phyloP scores from a whole-genome alignment of 164 flowering plant species.

The Chimonanthus praecox region DNA sequence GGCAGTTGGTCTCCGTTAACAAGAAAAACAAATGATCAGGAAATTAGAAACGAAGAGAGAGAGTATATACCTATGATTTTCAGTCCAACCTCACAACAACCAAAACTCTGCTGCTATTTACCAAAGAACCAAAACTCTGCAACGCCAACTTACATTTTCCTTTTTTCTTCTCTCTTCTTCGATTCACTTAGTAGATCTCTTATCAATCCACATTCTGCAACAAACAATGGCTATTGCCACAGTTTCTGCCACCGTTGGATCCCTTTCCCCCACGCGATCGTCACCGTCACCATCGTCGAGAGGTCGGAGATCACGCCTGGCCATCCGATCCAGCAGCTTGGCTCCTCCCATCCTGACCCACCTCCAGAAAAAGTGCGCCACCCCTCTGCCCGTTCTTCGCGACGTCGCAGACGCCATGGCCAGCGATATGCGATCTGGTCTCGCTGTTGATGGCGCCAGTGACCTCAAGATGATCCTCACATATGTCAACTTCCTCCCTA shows the following conservation, averaged over 20 bases:
- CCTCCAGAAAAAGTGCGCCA: conserved; percentile 56
- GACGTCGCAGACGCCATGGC: conserved; percentile 76
- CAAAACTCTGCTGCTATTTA: too few relatives aligned
- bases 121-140: too few relatives aligned
- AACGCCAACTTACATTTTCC: too few relatives aligned
- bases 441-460: conserved; percentile 64
- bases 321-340: conserved; percentile 35
- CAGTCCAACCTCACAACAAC: too few relatives aligned
- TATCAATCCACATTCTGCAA: neutral
- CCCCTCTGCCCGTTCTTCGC: conserved; percentile 67
- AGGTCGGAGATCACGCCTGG: conserved; percentile 18
- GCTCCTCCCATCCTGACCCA: conserved; percentile 43
- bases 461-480: conserved; percentile 84
- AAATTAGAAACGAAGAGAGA: too few relatives aligned
- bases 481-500: conserved; percentile 63
- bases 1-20: too few relatives aligned
- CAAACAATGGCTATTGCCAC: conserved; percentile 35
- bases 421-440: conserved; percentile 77
- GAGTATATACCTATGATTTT: too few relatives aligned
- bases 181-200: neutral
- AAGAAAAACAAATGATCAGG: too few relatives aligned
- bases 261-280: conserved; percentile 27
- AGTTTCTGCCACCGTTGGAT: conserved; percentile 28
- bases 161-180: neutral
- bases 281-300: neutral